Conservation (phyloP, 164 flowering plant genomes). For the Warburgia ugandensis region DNA sequence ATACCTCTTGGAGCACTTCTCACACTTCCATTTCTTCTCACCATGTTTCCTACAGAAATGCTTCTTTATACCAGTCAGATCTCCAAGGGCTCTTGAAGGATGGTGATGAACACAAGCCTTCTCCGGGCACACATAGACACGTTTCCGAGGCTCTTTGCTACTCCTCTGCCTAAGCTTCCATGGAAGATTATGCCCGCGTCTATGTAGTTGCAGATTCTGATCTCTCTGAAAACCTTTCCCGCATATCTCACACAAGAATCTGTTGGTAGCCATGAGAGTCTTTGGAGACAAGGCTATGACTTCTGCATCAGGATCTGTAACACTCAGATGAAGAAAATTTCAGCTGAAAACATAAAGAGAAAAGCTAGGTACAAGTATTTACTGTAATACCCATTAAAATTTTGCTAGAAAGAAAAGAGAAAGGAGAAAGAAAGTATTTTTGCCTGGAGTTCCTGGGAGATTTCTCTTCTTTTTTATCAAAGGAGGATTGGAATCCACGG, state of each 20-base stretch:
- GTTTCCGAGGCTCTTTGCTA: constrained; percentile 54
- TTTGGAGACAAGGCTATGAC: constrained; percentile 86
- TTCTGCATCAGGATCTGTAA: constrained; percentile 89
- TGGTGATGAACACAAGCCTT: constrained; percentile 78
- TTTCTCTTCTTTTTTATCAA: constrained; percentile 55
- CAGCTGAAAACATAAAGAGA: background rate
- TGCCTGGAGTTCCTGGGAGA: constrained; percentile 86
- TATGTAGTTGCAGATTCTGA: constrained; percentile 85
- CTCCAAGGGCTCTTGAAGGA: constrained; percentile 94
- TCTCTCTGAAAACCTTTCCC: constrained; percentile 96
- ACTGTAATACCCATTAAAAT: background rate
- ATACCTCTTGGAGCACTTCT: constrained; percentile 81
- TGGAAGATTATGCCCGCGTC: constrained; percentile 91
- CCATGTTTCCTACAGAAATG: constrained; percentile 93
- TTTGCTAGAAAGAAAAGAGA: background rate
- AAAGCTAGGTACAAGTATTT: background rate
- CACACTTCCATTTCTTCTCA: constrained; percentile 99
- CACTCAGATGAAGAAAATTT: background rate
- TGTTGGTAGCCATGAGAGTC: constrained; percentile 92
- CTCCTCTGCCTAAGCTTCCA: constrained; percentile 95
- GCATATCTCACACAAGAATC: constrained; percentile 92
- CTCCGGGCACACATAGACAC: constrained; percentile 92
- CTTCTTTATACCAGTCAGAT: constrained; percentile 89
- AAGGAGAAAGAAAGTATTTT: constrained; percentile 16
- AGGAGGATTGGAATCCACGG: constrained; percentile 33